Evolutionary conservation across 805 yeast genomes (phyloP), one percentile per base, ranked within the genome.

Genomic region (Lachancea nothofagi): DNA sequence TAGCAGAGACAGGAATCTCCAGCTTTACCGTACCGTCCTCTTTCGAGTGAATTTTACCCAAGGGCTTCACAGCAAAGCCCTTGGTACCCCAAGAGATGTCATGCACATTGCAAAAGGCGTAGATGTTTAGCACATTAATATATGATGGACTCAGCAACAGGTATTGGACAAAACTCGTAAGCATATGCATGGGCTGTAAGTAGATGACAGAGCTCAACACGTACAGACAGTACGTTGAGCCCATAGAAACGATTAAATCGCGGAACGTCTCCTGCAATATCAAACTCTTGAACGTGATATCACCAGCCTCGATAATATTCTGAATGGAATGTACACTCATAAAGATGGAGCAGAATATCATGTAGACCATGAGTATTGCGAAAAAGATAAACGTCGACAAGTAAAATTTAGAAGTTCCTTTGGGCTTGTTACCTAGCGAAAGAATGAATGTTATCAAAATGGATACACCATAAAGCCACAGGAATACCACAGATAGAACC

Each of bases 61-160:
- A 70, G 75, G 95, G 64, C 69, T 75, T 56, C 33, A 77, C 72
- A 8, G 77, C 78, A 36, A 80, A 86, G 34, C 95, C 96, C 61
- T 89, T 86, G 3, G 96, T 90, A 59, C 97, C 97, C 97, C 97
- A 90, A 5, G 96, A 84, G 34, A 90, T 80, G 67, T 90, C 98
- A 61, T 90, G 96, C 45, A 90, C 82, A 63, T 90, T 90, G 69
- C 97, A 89, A 61, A 90, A 89, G 2, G 97, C 95, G 64, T 90
- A 90, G 45, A 90, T 90, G 61, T 87, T 88, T 57, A 90, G 69
- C 38, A 89, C 90, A 55, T 90, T 89, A 63, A 88, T 80, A 61
- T 89, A 93, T 0, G 94, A 77, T 0, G 98, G 98, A 47, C 89
- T 79, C 42, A 90, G 63, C 45, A 90, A 62, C 43, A 90, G 61